phyloP scores from a whole-genome alignment of 2,329 filamentous ascomycete species.

The Aspergillus novofumigatus region DNA sequence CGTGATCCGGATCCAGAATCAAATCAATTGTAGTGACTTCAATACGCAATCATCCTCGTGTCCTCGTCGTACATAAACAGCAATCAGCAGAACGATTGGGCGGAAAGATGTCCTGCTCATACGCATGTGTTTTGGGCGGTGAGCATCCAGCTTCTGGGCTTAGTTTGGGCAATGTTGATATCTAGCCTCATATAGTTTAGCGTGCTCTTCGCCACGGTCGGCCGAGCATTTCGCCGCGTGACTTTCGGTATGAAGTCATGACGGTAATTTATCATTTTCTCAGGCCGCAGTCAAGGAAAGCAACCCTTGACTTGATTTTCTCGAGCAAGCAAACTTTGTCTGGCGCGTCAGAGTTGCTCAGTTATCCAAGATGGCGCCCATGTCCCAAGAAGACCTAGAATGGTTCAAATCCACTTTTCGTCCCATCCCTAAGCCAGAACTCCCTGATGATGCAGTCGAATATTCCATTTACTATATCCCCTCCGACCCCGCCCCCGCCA shows the following conservation, averaged over 20 bases:
- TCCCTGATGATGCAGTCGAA: slow-evolving; percentile 81
- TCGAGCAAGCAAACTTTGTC: neutral
- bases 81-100: slow-evolving; percentile 1
- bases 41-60: slow-evolving; percentile 26
- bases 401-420: slow-evolving; percentile 64
- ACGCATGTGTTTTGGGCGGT: slow-evolving; percentile 33
- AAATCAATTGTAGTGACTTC: slow-evolving; percentile 9
- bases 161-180: slow-evolving; percentile 34
- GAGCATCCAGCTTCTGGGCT: slow-evolving; percentile 15
- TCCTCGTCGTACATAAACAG: slow-evolving; percentile 1
- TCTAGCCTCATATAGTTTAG: slow-evolving; percentile 36
- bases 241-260: slow-evolving; percentile 33
- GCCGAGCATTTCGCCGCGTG: slow-evolving; percentile 24
- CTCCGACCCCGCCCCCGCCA: slow-evolving; percentile 49
- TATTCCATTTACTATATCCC: slow-evolving; percentile 75
- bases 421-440: slow-evolving; percentile 58
- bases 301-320: neutral
- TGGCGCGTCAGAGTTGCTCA: neutral
- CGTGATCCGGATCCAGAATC: slow-evolving; percentile 1
- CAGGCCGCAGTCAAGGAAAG: neutral
- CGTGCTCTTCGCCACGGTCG: slow-evolving; percentile 12
- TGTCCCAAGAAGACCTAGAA: slow-evolving; percentile 55
- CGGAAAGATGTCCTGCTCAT: slow-evolving; percentile 8
- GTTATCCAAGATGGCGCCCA: slow-evolving; percentile 35
- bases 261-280: slow-evolving; percentile 12